phyloP scores from a whole-genome alignment of 1,139 yeast genomes.

The Tardiomyces depauwii region DNA sequence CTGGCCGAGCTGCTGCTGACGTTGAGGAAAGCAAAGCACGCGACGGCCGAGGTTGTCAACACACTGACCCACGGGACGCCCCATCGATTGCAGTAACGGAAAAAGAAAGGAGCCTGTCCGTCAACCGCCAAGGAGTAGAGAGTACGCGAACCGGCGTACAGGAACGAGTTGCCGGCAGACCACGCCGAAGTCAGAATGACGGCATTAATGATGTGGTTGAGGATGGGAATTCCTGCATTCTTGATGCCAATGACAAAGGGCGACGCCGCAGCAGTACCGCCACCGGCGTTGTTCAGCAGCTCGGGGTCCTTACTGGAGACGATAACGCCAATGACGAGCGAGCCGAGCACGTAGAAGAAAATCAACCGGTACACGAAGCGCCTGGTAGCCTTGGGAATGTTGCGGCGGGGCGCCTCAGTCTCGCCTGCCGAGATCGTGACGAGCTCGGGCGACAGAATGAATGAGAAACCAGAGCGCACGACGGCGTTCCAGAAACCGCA shows the following conservation, averaged over 20 bases:
- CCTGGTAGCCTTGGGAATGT: constrained; percentile 50
- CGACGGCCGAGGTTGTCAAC: constrained; percentile 18
- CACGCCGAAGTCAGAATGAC: constrained; percentile 52
- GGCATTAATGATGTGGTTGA: constrained; percentile 57
- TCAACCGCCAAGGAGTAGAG: constrained; percentile 32
- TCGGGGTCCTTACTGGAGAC: constrained; percentile 43
- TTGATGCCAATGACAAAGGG: constrained; percentile 57
- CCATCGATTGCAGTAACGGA: constrained; percentile 29
- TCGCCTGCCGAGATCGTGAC: constrained; percentile 72
- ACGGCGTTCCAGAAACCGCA: constrained; percentile 55
- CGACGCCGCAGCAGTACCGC: constrained; percentile 43
- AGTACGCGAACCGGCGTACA: constrained; percentile 32
- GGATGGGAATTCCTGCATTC: constrained; percentile 40
- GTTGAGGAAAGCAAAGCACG: constrained; percentile 32
- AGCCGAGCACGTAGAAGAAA: constrained; percentile 43
- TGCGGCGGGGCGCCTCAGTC: constrained; percentile 52
- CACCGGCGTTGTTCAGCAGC: constrained; percentile 30
- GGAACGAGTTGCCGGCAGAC: constrained; percentile 32
- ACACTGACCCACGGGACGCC: constrained; percentile 36
- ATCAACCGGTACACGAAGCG: constrained; percentile 53
- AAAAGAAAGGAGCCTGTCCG: constrained; percentile 40
- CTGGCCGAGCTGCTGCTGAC: constrained; percentile 35
- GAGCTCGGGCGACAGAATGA: constrained; percentile 54
- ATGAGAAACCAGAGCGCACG: constrained; percentile 46
- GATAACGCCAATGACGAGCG: constrained; percentile 44